Conservation (phyloP, 1,139 yeast species). For the Nakaseomyces sp. region DNA sequence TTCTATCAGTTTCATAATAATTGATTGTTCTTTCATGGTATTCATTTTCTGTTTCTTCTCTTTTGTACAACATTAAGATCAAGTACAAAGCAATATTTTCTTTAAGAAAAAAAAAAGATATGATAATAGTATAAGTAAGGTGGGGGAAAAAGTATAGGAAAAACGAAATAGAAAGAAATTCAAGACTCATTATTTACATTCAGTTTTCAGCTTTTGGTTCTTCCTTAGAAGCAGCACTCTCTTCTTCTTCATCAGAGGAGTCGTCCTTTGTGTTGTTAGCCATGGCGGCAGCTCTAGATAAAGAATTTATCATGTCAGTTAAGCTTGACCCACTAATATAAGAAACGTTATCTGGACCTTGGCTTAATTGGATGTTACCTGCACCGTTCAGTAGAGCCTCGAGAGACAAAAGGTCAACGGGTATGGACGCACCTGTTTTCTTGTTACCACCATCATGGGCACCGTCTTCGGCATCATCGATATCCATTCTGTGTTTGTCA, state of each 20-base stretch:
- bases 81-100: too few species aligned
- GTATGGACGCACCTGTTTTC: conserved; percentile 35
- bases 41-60: too few species aligned
- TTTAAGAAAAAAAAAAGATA: too few species aligned
- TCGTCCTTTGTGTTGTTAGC: conserved; percentile 1
- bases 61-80: too few species aligned
- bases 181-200: too few species aligned
- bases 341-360: conserved; percentile 6
- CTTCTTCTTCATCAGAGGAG: conserved; percentile 4
- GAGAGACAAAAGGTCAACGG: conserved; percentile 38
- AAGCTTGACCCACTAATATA: conserved; percentile 6
- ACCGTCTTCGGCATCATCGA: conserved; percentile 37
- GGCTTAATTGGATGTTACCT: conserved; percentile 4
- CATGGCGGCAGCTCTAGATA: conserved; percentile 4
- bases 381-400: conserved; percentile 12
- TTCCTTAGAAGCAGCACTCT: neutral
- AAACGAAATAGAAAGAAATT: too few species aligned
- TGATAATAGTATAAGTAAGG: too few species aligned
- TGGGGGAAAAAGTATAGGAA: too few species aligned
- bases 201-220: neutral
- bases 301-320: conserved; percentile 2
- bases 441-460: conserved; percentile 42
- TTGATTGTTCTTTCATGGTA: too few species aligned
- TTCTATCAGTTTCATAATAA: too few species aligned
- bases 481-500: conserved; percentile 22